phyloP scores from a whole-genome alignment of 2,329 filamentous ascomycete genomes.

The Monilinia fructigena region DNA sequence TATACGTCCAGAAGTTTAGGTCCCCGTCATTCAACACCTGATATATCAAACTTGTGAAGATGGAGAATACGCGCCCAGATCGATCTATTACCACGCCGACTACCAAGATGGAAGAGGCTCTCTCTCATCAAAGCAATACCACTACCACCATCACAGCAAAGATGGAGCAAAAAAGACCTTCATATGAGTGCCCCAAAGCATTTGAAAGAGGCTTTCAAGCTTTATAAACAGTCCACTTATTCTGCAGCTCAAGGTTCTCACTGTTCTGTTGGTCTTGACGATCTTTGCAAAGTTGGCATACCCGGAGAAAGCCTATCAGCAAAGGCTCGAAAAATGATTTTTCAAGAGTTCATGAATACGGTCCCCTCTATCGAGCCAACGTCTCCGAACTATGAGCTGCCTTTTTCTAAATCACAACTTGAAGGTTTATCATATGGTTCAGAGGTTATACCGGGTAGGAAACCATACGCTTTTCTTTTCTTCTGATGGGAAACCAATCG shows the following conservation, averaged over 20 bases:
- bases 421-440: conserved; percentile 47
- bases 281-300: conserved; percentile 3
- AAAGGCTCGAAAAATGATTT: not conserved
- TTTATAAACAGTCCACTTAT: conserved; percentile 41
- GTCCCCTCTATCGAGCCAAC: not conserved
- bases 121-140: not conserved
- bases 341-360: not conserved
- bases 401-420: not conserved
- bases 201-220: conserved; percentile 73
- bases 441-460: conserved; percentile 64
- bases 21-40: not conserved
- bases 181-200: conserved; percentile 72
- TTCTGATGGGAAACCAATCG: not conserved
- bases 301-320: not conserved
- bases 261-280: not conserved
- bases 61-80: too few species aligned
- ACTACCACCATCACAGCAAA: not conserved
- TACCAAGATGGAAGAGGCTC: not conserved
- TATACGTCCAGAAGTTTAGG: not conserved
- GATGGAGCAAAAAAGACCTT: conserved; percentile 58
- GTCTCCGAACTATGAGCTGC: not conserved
- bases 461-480: conserved; percentile 10
- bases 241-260: not conserved
- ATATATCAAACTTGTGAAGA: not conserved
- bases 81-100: not conserved